Conservation (phyloP, 2,329 filamentous ascomycete species). For the Epichloe amarillans region DNA sequence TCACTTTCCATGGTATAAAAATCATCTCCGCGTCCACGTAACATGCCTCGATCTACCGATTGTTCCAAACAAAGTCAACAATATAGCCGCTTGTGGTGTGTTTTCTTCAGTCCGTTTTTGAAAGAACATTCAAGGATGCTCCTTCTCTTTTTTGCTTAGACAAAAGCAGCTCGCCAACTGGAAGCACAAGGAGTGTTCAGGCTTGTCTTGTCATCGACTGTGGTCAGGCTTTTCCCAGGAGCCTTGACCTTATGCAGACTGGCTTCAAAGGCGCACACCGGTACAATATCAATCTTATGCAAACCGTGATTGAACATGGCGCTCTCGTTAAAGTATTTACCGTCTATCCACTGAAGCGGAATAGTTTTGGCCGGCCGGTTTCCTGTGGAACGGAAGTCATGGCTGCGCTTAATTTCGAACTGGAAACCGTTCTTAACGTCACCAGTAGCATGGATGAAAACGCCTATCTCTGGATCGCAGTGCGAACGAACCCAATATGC, state of each 20-base stretch:
- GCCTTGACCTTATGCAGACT: conserved; percentile 8
- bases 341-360: conserved; percentile 19
- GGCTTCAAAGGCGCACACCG: conserved; percentile 16
- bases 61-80: too few species aligned
- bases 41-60: too few species aligned
- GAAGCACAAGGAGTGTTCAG: not conserved
- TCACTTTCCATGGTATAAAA: too few species aligned
- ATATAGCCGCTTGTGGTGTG: too few species aligned
- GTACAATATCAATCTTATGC: conserved; percentile 9
- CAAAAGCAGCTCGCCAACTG: too few species aligned
- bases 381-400: conserved; percentile 9
- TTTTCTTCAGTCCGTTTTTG: too few species aligned
- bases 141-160: too few species aligned
- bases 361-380: conserved; percentile 12
- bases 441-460: conserved; percentile 18
- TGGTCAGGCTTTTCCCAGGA: conserved; percentile 9
- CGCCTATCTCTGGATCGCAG: conserved; percentile 10
- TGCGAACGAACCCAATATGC: conserved; percentile 17
- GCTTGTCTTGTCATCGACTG: conserved; percentile 1
- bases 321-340: conserved; percentile 11
- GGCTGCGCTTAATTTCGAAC: conserved; percentile 17
- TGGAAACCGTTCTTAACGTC: conserved; percentile 19
- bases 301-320: conserved; percentile 15
- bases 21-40: too few species aligned
- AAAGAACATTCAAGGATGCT: not conserved